Evolutionary conservation across 148 eudicot species (phyloP).

Genomic region (Rhododendron griersonianum): DNA sequence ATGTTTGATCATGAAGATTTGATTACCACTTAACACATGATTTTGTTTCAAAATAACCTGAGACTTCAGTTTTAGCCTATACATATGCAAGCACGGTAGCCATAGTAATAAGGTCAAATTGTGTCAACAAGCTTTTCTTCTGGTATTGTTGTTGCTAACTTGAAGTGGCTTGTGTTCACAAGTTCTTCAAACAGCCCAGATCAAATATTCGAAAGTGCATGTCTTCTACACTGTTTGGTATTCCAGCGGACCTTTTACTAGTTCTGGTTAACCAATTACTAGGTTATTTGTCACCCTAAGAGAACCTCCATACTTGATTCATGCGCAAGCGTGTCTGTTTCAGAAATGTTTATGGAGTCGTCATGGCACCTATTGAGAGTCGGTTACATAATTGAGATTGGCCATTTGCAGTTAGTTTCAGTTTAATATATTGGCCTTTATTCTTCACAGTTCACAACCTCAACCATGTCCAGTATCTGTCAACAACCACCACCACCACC

Average conservation of each 20-base stretch:
- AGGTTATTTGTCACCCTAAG: not conserved
- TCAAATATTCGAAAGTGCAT: not conserved
- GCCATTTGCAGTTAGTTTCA: not conserved
- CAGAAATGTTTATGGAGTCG: not conserved
- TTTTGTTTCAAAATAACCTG: not conserved
- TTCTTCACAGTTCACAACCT: not conserved
- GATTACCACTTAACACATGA: not conserved
- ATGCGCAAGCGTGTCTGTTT: not conserved
- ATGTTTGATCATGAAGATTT: not conserved
- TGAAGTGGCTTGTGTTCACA: not conserved
- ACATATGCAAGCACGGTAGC: not conserved
- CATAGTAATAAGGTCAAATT: not conserved
- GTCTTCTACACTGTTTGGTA: not conserved
- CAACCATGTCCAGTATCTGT: not conserved
- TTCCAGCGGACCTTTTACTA: not conserved
- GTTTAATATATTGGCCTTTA: not conserved
- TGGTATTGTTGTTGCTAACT: not conserved
- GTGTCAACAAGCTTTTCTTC: not conserved
- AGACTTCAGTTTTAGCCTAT: not conserved
- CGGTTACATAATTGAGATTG: not conserved
- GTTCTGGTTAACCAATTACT: not conserved
- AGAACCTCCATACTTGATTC: not conserved
- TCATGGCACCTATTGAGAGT: not conserved
- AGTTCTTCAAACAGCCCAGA: not conserved
- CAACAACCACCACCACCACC: not conserved